Conservation (phyloP, 106 monocot species). For the Dioscorea zingiberensis region DNA sequence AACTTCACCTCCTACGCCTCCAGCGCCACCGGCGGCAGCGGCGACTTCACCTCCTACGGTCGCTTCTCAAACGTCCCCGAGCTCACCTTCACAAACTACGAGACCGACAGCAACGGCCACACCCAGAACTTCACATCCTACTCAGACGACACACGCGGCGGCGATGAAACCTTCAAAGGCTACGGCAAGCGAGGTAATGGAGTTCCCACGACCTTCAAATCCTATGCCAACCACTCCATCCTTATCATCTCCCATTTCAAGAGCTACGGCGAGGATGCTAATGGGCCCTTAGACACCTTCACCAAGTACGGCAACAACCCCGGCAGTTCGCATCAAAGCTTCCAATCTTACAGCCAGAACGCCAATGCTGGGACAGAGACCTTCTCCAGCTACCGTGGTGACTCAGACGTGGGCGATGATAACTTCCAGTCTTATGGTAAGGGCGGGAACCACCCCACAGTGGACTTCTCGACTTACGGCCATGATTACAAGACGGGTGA, state of each 20-base stretch:
- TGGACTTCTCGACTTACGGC: conserved; percentile 63
- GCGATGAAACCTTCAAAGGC: conserved; percentile 58
- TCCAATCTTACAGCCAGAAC: conserved; percentile 30
- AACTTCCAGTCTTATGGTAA: conserved; percentile 73
- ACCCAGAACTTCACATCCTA: conserved; percentile 39
- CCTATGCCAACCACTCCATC: conserved; percentile 59
- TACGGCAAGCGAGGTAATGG: conserved; percentile 61
- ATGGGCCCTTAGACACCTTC: conserved; percentile 43
- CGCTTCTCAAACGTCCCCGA: conserved; percentile 33
- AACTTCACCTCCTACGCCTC: conserved; percentile 90
- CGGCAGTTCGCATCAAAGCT: conserved; percentile 52
- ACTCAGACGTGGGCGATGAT: conserved; percentile 88
- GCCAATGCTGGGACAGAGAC: conserved; percentile 30
- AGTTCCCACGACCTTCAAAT: conserved; percentile 25
- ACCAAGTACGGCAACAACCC: conserved; percentile 34
- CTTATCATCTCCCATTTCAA: conserved; percentile 52
- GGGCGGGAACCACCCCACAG: conserved; percentile 24
- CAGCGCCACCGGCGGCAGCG: conserved; percentile 40
- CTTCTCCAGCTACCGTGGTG: conserved; percentile 65
- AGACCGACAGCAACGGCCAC: conserved; percentile 33
- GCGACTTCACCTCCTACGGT: conserved; percentile 46
- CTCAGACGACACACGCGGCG: conserved; percentile 58
- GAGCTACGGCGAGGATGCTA: conserved; percentile 48
- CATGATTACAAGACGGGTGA: conserved; percentile 61
- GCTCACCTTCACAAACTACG: conserved; percentile 77